Percentiles rank a stretch among this genome's conserved stretches.
Conservation (phyloP, 169 alveolate species). For the Plasmodium relictum region DNA sequence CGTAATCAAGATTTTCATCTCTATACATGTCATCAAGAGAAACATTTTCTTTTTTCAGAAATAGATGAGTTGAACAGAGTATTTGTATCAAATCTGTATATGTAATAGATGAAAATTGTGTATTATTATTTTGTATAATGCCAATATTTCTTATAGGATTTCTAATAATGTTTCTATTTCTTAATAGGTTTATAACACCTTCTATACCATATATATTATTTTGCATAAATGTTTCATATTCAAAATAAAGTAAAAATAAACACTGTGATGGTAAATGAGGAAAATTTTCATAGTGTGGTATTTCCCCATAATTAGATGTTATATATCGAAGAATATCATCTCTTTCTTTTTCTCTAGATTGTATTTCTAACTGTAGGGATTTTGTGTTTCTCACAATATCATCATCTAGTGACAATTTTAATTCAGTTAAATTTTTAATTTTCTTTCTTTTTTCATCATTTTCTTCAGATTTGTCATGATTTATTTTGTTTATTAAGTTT, state of each 20-base stretch:
- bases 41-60: conserved; percentile 62
- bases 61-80: conserved; percentile 60
- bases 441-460: not conserved
- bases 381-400: conserved; percentile 55
- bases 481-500: conserved; percentile 6
- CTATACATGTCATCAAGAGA: conserved; percentile 33
- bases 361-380: conserved; percentile 24
- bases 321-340: conserved; percentile 14
- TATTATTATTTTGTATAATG: conserved; percentile 13
- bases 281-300: conserved; percentile 28
- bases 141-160: conserved; percentile 6
- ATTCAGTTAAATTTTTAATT: not conserved
- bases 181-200: conserved; percentile 17
- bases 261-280: conserved; percentile 68
- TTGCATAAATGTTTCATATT: conserved; percentile 34
- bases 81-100: conserved; percentile 46
- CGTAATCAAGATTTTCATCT: conserved; percentile 6
- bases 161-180: not conserved
- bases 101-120: conserved; percentile 31
- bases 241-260: conserved; percentile 42
- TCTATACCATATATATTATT: conserved; percentile 47
- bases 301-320: conserved; percentile 7
- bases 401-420: conserved; percentile 29
- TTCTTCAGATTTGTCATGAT: not conserved
- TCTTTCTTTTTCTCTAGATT: conserved; percentile 41